Percentiles rank a stretch among this genome's conserved stretches.
These are phyloP conservation scores for Zymoseptoria pseudotritici DNA, from an alignment of 2,329 filamentous ascomycete genomes.

Conservation along the genomic window DNA sequence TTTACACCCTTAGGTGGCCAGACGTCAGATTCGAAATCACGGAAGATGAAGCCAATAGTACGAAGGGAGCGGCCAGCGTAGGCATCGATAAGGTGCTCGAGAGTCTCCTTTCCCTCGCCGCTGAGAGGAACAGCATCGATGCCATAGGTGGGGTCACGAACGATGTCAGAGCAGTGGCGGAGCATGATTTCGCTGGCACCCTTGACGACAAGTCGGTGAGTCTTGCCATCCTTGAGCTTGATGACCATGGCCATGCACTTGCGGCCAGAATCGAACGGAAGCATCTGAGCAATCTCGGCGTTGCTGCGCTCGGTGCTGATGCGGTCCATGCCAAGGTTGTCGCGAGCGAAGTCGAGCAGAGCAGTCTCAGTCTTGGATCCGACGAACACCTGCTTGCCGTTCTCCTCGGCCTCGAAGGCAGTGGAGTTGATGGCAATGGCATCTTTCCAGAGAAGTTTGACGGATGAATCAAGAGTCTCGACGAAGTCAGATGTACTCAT, in stretches of 20 bases:
- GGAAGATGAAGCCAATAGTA: slow-evolving; percentile 77
- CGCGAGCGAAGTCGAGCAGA: slow-evolving; percentile 60
- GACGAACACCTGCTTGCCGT: slow-evolving; percentile 54
- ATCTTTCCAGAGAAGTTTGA: slow-evolving; percentile 52
- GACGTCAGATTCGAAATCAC: slow-evolving; percentile 60
- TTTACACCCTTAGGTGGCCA: slow-evolving; percentile 67
- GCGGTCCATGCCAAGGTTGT: slow-evolving; percentile 57
- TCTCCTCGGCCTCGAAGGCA: slow-evolving; percentile 58
- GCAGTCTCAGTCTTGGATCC: slow-evolving; percentile 75
- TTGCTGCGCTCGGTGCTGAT: slow-evolving; percentile 57
- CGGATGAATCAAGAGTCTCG: slow-evolving; percentile 42
- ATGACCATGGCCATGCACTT: slow-evolving; percentile 65
- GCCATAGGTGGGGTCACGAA: slow-evolving; percentile 54
- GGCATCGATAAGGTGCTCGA: slow-evolving; percentile 62
- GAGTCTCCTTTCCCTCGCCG: slow-evolving; percentile 47
- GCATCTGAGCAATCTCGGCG: slow-evolving; percentile 49
- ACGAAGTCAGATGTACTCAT: slow-evolving; percentile 50
- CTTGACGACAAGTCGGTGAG: slow-evolving; percentile 51
- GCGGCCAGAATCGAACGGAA: slow-evolving; percentile 56
- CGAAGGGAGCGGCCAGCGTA: slow-evolving; percentile 76
- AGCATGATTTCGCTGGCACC: slow-evolving; percentile 47
- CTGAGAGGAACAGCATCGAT: slow-evolving; percentile 48
- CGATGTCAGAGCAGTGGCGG: slow-evolving; percentile 43
- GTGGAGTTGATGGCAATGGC: slow-evolving; percentile 63
- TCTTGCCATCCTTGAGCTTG: slow-evolving; percentile 44